These are phyloP conservation scores for Pythium pectinolyticum DNA, from an alignment of 352 stramenopile species.

Conservation along the genomic window DNA sequence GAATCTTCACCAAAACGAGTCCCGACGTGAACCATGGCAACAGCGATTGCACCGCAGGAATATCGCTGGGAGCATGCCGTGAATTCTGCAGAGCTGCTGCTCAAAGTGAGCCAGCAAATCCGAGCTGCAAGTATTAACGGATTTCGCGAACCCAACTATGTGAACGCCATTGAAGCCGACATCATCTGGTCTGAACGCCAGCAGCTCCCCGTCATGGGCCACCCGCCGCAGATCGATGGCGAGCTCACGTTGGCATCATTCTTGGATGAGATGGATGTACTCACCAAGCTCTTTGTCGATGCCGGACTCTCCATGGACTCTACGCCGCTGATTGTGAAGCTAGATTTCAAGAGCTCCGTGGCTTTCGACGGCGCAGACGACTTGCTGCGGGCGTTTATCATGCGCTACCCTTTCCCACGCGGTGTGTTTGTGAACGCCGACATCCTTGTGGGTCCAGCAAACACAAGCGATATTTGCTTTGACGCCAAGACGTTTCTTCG, in stretches of 20 bases:
- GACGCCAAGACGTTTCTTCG: slow-evolving; percentile 49
- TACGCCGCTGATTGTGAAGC: slow-evolving; percentile 66
- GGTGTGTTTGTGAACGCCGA: slow-evolving; percentile 73
- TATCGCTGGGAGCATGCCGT: slow-evolving; percentile 72
- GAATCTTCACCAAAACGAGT: background rate
- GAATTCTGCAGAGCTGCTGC: slow-evolving; percentile 47
- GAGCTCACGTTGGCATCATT: slow-evolving; percentile 52
- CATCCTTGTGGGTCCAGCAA: slow-evolving; percentile 58
- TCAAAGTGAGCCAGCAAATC: slow-evolving; percentile 34
- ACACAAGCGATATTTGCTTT: slow-evolving; percentile 39
- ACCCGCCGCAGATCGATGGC: slow-evolving; percentile 55
- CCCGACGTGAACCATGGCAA: background rate
- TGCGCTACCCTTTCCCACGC: slow-evolving; percentile 45
- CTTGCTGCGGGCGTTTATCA: slow-evolving; percentile 40
- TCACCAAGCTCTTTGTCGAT: slow-evolving; percentile 24
- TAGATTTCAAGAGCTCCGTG: slow-evolving; percentile 67
- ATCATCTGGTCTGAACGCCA: slow-evolving; percentile 63
- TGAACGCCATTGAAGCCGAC: slow-evolving; percentile 71
- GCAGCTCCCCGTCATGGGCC: slow-evolving; percentile 60
- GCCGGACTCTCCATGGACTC: background rate
- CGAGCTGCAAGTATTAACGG: slow-evolving; percentile 15
- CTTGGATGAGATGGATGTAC: slow-evolving; percentile 43
- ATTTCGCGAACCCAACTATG: slow-evolving; percentile 29
- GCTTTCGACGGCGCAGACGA: slow-evolving; percentile 42
- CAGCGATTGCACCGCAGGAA: slow-evolving; percentile 42